Evolutionary conservation across 768 basidiomycete species (phyloP).

Genomic region (Sporobolomyces pararoseus): DNA sequence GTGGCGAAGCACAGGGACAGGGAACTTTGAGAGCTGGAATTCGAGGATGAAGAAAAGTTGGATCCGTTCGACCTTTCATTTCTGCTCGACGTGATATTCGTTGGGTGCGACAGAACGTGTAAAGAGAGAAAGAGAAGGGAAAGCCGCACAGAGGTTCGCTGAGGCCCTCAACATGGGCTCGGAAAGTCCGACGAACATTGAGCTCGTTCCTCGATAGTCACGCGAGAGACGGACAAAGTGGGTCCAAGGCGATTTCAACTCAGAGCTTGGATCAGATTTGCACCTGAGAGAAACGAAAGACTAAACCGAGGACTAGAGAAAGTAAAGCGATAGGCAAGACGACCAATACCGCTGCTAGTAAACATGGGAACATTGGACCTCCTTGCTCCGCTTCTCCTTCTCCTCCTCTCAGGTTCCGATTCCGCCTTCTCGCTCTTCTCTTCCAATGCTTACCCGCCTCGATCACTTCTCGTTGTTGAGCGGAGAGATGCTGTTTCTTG

Average conservation of each 20-base stretch:
- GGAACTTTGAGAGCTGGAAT: conserved; percentile 5
- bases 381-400: neutral
- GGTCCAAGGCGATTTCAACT: too few species aligned
- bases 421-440: neutral
- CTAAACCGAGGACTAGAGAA: neutral
- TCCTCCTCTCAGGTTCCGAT: neutral
- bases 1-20: conserved; percentile 8
- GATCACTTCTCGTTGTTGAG: neutral
- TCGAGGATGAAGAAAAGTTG: neutral
- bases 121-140: too few species aligned
- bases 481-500: neutral
- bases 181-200: too few species aligned
- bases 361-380: conserved; percentile 7
- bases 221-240: too few species aligned
- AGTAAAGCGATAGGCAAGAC: conserved; percentile 2
- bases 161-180: too few species aligned
- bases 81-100: too few species aligned
- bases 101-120: too few species aligned
- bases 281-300: neutral
- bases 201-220: too few species aligned
- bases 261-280: neutral
- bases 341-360: neutral
- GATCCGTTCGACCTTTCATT: neutral
- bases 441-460: neutral
- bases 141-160: too few species aligned